Base-by-base conservation (phyloP, 371 early-diverging fungal genomes). In the Rhizomucor miehei region DNA sequence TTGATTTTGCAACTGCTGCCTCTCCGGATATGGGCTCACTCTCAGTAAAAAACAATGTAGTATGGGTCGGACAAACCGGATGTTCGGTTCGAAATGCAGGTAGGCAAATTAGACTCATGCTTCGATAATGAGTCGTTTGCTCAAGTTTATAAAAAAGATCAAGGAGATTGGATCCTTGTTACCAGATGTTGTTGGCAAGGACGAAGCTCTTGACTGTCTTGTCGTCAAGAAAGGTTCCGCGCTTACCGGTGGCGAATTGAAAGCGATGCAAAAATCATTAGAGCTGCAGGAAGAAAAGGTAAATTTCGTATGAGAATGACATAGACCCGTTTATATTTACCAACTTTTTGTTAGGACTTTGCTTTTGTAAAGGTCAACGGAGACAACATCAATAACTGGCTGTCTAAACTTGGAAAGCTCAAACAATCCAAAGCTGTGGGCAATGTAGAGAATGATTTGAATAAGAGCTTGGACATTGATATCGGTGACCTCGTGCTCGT, bases 41-140 rank as follows among this genome's bases (percentile, higher is more conserved):
- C 12, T 12, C 14, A 47, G 23, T 21, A 19, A 44, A 23, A 37
- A 43, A 36, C 43, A 52, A n/a, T 44, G n/a, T 60, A 77, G 78
- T 95, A 88, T 69, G 95, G 95, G 0, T 91, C 91, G 0, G 95
- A 95, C 57, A 95, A 95, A 65, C 95, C 95, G 0, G 94, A 95
- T 66, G 77, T 87, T 0, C 74, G 94, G 23, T 92, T 85, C 65
- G 89, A 78, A 6, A 66, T 93, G 64, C 80, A 88, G 76, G 78
- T 80, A 68, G 46, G 52, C 43, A 12, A 29, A 17, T 16, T 2
- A 0, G 23, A 44, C n/a, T n/a, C 3, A 17, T 44, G 44, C 4
- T 11, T 46, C n/a, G 4, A n/a, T 8, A 29, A 29, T 29, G 29
- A 29, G n/a, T n/a, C n/a, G n/a, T n/a, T n/a, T n/a, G n/a, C n/a